Evolutionary conservation across 1,284 basidiomycete genomes (phyloP).

Genomic region (Ceratobasidium sp.): DNA sequence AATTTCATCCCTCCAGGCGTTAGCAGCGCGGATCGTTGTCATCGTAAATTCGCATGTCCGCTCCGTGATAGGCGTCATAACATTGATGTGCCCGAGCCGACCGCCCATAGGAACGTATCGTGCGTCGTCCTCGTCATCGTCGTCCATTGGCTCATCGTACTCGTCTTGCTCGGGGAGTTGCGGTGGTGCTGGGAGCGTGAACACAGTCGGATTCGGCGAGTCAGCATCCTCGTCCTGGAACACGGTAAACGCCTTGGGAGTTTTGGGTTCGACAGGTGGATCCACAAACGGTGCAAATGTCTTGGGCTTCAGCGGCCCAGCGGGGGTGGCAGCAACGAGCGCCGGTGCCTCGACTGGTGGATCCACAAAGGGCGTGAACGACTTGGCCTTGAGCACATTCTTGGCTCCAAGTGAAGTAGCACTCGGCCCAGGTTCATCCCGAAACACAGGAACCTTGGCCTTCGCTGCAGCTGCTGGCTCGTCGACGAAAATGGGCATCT

Average conservation of each 20-base stretch:
- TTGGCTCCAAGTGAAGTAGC: constrained; percentile 24
- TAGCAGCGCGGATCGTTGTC: constrained; percentile 50
- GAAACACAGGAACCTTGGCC: constrained; percentile 39
- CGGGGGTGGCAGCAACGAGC: constrained; percentile 3
- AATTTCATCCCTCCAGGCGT: constrained; percentile 48
- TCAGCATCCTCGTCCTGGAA: constrained; percentile 53
- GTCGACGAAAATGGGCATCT: constrained; percentile 52
- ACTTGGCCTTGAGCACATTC: constrained; percentile 41
- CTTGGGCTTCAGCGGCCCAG: constrained; percentile 40
- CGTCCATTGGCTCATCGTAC: constrained; percentile 45
- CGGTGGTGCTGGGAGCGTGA: constrained; percentile 53
- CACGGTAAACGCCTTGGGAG: constrained; percentile 44
- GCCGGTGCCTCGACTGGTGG: constrained; percentile 38
- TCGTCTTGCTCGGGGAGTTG: constrained; percentile 51
- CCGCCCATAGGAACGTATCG: constrained; percentile 71
- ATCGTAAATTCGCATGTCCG: constrained; percentile 86
- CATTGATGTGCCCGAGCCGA: constrained; percentile 79
- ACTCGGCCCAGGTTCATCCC: constrained; percentile 30
- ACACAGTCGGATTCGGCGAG: constrained; percentile 43
- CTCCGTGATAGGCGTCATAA: constrained; percentile 96
- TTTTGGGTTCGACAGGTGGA: constrained; percentile 22
- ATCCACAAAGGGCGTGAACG: constrained; percentile 48
- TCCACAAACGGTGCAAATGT: constrained; percentile 44
- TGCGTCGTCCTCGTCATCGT: constrained; percentile 51
- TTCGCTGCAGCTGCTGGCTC: constrained; percentile 44